Conservation (phyloP, 1,284 basidiomycete species). For the Moesziomyces aphidis region DNA sequence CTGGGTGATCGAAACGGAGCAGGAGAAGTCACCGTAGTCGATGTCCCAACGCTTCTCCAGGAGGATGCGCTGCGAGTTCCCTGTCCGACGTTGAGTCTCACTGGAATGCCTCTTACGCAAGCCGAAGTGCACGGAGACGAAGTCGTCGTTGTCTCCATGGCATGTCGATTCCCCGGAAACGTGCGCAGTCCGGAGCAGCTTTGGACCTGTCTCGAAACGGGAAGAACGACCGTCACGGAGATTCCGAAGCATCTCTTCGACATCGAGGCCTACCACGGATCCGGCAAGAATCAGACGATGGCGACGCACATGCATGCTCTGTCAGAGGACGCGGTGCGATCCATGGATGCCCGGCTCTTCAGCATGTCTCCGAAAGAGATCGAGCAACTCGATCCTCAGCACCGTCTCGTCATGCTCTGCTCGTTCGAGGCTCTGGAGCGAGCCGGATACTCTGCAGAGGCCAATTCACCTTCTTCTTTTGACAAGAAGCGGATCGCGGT, state of each 20-base stretch:
- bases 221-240: conserved; percentile 31
- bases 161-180: conserved; percentile 50
- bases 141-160: conserved; percentile 47
- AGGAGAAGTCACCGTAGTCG: conserved; percentile 5
- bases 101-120: neutral
- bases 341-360: conserved; percentile 52
- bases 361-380: conserved; percentile 53
- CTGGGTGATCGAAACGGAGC: conserved; percentile 1
- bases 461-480: conserved; percentile 41
- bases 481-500: conserved; percentile 42
- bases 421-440: conserved; percentile 49
- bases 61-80: neutral
- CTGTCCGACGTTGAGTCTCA: too few relatives aligned
- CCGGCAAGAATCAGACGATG: conserved; percentile 38
- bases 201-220: conserved; percentile 45
- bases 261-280: conserved; percentile 41
- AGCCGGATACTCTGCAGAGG: conserved; percentile 41
- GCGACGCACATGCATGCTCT: conserved; percentile 47
- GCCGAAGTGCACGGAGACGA: conserved; percentile 37
- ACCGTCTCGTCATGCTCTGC: conserved; percentile 46
- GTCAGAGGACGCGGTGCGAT: conserved; percentile 30
- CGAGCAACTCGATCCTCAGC: conserved; percentile 54
- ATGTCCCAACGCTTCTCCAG: conserved; percentile 10
- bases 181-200: conserved; percentile 42
- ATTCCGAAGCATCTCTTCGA: conserved; percentile 49